Evolutionary conservation across 768 basidiomycete species (phyloP), one percentile per base, ranked within the genome.

Genomic region (Termitomyces sp.): DNA sequence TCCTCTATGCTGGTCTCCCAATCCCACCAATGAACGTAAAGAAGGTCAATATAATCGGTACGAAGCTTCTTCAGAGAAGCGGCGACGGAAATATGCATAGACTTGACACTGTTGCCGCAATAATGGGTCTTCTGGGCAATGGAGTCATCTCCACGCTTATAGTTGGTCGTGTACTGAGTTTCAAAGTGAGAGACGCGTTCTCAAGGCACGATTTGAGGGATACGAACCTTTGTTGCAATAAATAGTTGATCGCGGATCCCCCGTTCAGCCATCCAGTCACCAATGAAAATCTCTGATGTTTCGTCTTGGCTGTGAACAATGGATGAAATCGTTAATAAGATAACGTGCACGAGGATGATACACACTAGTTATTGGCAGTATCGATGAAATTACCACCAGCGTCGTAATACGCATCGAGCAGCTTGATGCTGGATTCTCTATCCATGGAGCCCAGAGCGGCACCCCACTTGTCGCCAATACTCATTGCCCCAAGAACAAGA

Each of bases 1-100:
- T 89, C 86, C 63, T 81, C 79, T 51, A 87, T 74, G 16, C 75
- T 73, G 11, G 82, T 83, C 15, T 75, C 69, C 62, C 74, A 84
- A 66, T 86, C 84, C 84, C 84, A 83, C 73, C 73, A 79, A 59
- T 81, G 78, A 3, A 80, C 55, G 64, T 81, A 81, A 9, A 81
- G 67, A 44, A 83, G 65, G 62, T 85, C 83, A 63, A 82, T 78
- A 59, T 81, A 81, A 3, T 68, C 66, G 0, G 79, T 82, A 35
- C 78, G 70, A 1, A 84, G 73, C 64, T 80, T 81, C 71, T 78
- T 78, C 62, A 84, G 70, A 12, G 78, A 80, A 1, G 71, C 78
- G 18, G 75, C 68, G 36, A 84, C 69, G 22, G 77, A 76, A 40
- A 81, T 38, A 28, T 73, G 71, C 67, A 84, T 68, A 3, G 73